phyloP scores from a whole-genome alignment of 495 filamentous ascomycete species.

The Aspergillus sclerotioniger region DNA sequence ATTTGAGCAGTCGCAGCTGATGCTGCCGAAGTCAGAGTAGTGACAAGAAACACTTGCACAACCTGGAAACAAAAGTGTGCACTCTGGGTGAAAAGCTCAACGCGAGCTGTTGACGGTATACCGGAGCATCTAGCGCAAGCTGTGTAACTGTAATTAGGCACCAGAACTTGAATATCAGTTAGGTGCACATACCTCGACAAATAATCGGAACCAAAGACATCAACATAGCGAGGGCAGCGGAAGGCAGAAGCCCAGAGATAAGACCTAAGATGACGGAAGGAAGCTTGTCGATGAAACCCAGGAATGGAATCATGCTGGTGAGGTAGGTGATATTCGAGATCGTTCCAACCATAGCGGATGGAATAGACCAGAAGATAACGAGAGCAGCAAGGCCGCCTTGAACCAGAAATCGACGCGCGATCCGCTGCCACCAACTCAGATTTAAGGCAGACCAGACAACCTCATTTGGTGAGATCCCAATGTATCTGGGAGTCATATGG shows the following conservation, averaged over 20 bases:
- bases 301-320: conserved; percentile 55
- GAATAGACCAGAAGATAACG: conserved; percentile 90
- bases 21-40: conserved; percentile 72
- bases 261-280: conserved; percentile 70
- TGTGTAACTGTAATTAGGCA: conserved; percentile 26
- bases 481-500: conserved; percentile 80
- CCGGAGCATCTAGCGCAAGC: conserved; percentile 72
- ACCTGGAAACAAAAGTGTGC: conserved; percentile 92
- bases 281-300: conserved; percentile 68
- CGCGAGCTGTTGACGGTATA: conserved; percentile 68
- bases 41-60: conserved; percentile 84
- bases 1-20: conserved; percentile 66
- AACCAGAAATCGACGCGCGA: conserved; percentile 65
- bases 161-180: background rate
- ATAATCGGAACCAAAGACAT: conserved; percentile 87
- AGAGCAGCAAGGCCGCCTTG: conserved; percentile 67
- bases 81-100: conserved; percentile 84
- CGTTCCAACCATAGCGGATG: conserved; percentile 73
- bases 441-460: conserved; percentile 79
- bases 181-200: conserved; percentile 61
- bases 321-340: conserved; percentile 80
- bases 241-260: conserved; percentile 75
- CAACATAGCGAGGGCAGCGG: conserved; percentile 70
- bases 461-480: conserved; percentile 73
- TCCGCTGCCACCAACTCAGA: conserved; percentile 79